These are phyloP conservation scores for Boletus subcaerulescens DNA, from an alignment of 768 basidiomycete species.

Conservation along the genomic window DNA sequence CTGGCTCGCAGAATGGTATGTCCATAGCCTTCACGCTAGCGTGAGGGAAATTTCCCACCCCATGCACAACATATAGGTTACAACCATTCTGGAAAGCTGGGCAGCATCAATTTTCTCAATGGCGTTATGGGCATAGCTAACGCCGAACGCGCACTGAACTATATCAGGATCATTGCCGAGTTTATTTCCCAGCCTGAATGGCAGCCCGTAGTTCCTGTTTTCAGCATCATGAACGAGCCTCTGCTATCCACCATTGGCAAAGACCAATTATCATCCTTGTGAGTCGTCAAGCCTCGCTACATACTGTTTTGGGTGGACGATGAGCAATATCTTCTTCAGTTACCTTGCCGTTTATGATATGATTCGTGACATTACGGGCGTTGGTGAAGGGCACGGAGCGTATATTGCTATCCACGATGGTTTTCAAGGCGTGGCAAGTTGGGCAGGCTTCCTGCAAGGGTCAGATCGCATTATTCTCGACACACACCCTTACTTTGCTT, in stretches of 20 bases:
- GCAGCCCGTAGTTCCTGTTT: slow-evolving; percentile 55
- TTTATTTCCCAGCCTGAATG: slow-evolving; percentile 81
- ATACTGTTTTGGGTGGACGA: neutral
- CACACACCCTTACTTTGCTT: slow-evolving; percentile 68
- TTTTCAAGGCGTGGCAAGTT: slow-evolving; percentile 45
- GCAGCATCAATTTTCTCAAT: slow-evolving; percentile 58
- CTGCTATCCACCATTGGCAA: slow-evolving; percentile 50
- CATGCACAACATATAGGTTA: slow-evolving; percentile 35
- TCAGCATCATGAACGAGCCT: slow-evolving; percentile 67
- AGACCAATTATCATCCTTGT: slow-evolving; percentile 59
- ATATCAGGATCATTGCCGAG: slow-evolving; percentile 70
- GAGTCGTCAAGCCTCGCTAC: slow-evolving; percentile 21
- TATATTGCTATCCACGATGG: slow-evolving; percentile 63
- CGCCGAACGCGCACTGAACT: slow-evolving; percentile 73
- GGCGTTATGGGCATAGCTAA: slow-evolving; percentile 87
- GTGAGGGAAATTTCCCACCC: neutral
- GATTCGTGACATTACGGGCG: slow-evolving; percentile 70
- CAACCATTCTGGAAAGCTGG: slow-evolving; percentile 61
- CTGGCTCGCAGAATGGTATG: slow-evolving; percentile 75
- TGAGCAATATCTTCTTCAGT: slow-evolving; percentile 32
- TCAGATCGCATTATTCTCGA: slow-evolving; percentile 63
- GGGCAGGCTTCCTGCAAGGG: slow-evolving; percentile 53
- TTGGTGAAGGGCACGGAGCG: slow-evolving; percentile 60
- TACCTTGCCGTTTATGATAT: slow-evolving; percentile 57
- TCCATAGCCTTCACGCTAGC: neutral